Conservation (phyloP, 2,329 filamentous ascomycete genomes). For the Neonectria sp. region DNA sequence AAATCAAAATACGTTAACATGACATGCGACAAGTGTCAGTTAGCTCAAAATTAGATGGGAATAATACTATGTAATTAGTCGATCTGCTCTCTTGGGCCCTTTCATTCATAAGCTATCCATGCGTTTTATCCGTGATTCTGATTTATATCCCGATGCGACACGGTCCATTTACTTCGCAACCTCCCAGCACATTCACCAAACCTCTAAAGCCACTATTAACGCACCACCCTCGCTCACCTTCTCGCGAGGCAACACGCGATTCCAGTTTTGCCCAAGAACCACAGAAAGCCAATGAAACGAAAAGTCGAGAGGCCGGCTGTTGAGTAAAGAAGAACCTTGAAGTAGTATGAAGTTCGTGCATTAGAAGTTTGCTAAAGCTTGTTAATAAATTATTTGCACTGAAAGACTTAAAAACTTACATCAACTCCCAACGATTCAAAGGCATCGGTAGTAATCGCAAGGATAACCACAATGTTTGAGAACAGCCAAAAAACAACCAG, state of each 20-base stretch:
- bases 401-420: constrained; percentile 4
- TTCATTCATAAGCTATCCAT: too few species aligned
- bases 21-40: too few species aligned
- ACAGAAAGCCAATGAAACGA: constrained; percentile 90
- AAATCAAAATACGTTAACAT: too few species aligned
- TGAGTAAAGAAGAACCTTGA: constrained; percentile 89
- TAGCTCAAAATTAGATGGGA: too few species aligned
- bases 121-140: too few species aligned
- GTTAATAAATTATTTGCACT: neutral
- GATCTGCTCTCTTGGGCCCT: too few species aligned
- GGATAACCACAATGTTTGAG: constrained; percentile 86
- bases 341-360: constrained; percentile 84
- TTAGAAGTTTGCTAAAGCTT: constrained; percentile 68
- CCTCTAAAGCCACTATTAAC: too few species aligned
- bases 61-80: too few species aligned
- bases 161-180: too few species aligned
- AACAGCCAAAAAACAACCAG: constrained; percentile 94
- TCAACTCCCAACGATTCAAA: constrained; percentile 87
- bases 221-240: neutral
- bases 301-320: constrained; percentile 86
- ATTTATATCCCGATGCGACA: too few species aligned
- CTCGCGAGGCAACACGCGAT: constrained; percentile 95
- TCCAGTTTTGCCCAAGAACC: constrained; percentile 94
- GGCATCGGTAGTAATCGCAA: constrained; percentile 89
- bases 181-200: too few species aligned